A percentile compares a stretch with the other conserved stretches of the same genome.
Conservation (phyloP, 2,329 filamentous ascomycete genomes). For the Fusarium denticulatum region DNA sequence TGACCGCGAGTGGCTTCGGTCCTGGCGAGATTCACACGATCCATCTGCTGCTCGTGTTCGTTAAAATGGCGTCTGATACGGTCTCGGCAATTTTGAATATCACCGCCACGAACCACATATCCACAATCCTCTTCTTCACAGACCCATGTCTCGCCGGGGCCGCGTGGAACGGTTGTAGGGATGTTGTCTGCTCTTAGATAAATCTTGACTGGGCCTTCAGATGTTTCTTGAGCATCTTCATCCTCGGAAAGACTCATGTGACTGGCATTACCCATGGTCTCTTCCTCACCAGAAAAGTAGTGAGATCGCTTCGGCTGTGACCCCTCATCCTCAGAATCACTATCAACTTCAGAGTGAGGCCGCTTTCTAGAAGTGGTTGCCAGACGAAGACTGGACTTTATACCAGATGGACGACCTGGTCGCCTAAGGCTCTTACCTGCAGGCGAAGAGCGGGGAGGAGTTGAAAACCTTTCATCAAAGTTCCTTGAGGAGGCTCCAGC, state of each 20-base stretch:
- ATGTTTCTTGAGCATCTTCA: slow-evolving; percentile 18
- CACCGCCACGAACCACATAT: slow-evolving; percentile 71
- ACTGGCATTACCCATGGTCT: slow-evolving; percentile 46
- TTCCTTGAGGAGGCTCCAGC: neutral
- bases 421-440: slow-evolving; percentile 49
- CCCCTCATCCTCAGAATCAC: slow-evolving; percentile 51
- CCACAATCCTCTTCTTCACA: slow-evolving; percentile 72
- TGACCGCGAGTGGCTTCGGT: slow-evolving; percentile 64
- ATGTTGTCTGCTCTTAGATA: slow-evolving; percentile 61
- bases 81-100: slow-evolving; percentile 62
- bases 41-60: slow-evolving; percentile 66
- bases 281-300: slow-evolving; percentile 46
- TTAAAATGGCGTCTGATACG: slow-evolving; percentile 69
- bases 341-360: slow-evolving; percentile 50
- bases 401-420: slow-evolving; percentile 54
- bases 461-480: slow-evolving; percentile 30
- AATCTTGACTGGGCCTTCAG: slow-evolving; percentile 51
- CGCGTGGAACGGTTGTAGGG: slow-evolving; percentile 60
- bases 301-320: slow-evolving; percentile 50
- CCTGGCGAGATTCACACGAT: slow-evolving; percentile 63
- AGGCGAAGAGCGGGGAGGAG: slow-evolving; percentile 33
- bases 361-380: slow-evolving; percentile 57
- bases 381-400: slow-evolving; percentile 57
- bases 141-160: slow-evolving; percentile 71
- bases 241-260: slow-evolving; percentile 36